Base-by-base conservation (phyloP, 768 basidiomycete genomes). In the Panellus pusillus region DNA sequence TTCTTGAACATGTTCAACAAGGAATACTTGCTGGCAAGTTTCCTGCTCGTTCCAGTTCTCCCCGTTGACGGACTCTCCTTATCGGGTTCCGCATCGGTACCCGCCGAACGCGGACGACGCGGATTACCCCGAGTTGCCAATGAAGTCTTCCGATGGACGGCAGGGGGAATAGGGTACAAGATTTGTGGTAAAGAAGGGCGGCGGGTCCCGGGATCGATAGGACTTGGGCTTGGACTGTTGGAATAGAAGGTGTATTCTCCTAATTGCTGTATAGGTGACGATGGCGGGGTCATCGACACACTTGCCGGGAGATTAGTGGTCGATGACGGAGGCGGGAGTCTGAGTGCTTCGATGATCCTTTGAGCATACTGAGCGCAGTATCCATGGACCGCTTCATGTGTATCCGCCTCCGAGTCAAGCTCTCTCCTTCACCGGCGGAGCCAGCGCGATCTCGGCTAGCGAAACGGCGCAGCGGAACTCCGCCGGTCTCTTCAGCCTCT, bases 381-480 rank as follows among this genome's bases (percentile, higher is more conserved):
- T 93, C 91, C 54, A 91, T 81, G 1, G 89, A 91, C 37, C 84
- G 82, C 67, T 93, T 91, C 55, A 91, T 79, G 50, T 85, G 83
- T 36, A 92, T 57, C 31, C 83, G 79, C 61, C 72, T 77, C 38
- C 78, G 74, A 35, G 71, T 63, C 42, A 74, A 68, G 18, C 29
- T 38, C 36, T 54, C 52, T 45, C 41, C 47, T 20, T 50, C 50
- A 41, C 50, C 47, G 17, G 43, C 9, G 2, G 53, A 54, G 17
- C 38, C 42, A 27, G 32, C 49, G 20, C 51, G 52, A 17, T 47
- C 52, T 47, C 57, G 54, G 24, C 45, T 49, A 40, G 56, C 18
- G 42, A 45, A 46, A 37, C 52, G 53, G 24, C n/a, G 43, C 27
- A 52, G 27, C 44, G 52, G 49, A 24, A 43, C 49, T 41, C 45